phyloP scores from a whole-genome alignment of 169 alveolate species.

The Eimeria necatrix region DNA sequence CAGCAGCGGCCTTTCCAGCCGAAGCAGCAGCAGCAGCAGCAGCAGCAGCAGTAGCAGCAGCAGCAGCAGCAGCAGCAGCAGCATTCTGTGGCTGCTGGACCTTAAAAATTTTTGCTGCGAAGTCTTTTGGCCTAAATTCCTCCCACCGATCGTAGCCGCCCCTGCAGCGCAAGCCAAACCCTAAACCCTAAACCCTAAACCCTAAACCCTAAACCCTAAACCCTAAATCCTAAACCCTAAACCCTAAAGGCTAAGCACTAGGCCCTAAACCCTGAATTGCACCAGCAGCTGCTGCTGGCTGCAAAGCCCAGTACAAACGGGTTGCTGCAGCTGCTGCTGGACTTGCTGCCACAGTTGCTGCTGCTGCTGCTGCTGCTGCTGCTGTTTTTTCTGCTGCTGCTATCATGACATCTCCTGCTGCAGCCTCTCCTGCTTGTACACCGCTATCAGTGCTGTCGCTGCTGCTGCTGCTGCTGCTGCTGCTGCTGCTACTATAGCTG shows the following conservation, averaged over 20 bases:
- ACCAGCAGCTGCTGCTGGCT: not conserved
- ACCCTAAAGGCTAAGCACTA: not conserved
- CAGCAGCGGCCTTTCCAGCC: not conserved
- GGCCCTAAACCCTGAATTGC: not conserved
- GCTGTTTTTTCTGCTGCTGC: not conserved
- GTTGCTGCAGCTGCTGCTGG: not conserved
- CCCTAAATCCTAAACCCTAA: conserved; percentile 38
- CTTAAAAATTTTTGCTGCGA: too few relatives aligned
- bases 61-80: too few relatives aligned
- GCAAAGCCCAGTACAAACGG: too few relatives aligned
- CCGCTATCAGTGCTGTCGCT: not conserved
- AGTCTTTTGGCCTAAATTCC: not conserved
- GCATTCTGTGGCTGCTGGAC: conserved; percentile 31
- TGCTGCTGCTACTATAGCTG: not conserved
- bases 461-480: conserved; percentile 22
- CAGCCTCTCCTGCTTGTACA: not conserved
- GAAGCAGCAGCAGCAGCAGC: not conserved
- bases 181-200: not conserved
- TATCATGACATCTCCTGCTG: not conserved
- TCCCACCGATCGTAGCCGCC: not conserved
- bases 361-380: not conserved
- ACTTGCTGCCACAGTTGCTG: not conserved
- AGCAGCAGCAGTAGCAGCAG: not conserved
- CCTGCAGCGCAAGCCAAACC: not conserved
- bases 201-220: conserved; percentile 17